These are phyloP conservation scores for Eucalyptus microcorys DNA, from an alignment of 345 rosid species.

Conservation along the genomic window DNA sequence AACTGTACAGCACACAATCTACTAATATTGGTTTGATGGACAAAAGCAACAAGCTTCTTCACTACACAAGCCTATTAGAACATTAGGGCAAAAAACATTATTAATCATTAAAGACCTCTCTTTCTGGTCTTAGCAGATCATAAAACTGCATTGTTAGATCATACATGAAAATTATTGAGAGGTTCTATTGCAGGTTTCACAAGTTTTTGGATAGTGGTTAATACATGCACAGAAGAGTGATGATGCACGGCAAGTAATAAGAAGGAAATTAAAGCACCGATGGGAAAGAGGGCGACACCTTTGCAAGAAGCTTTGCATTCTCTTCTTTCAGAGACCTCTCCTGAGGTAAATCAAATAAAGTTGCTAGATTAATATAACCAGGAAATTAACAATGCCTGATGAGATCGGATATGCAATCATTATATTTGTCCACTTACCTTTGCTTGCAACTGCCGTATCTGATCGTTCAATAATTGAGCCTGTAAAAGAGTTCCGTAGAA, in stretches of 20 bases:
- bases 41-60: background rate
- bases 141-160: background rate
- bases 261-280: background rate
- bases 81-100: background rate
- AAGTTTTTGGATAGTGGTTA: background rate
- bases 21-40: background rate
- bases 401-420: background rate
- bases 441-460: conserved; percentile 21
- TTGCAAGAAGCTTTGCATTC: conserved; percentile 12
- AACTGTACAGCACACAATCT: background rate
- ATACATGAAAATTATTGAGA: background rate
- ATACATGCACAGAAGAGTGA: background rate
- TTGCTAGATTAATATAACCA: background rate
- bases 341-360: conserved; percentile 6
- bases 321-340: conserved; percentile 31
- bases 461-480: conserved; percentile 26
- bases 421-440: conserved; percentile 4
- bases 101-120: background rate
- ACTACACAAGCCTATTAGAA: background rate
- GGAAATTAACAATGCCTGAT: background rate
- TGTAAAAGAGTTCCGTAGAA: background rate
- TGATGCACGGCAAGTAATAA: background rate
- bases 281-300: conserved; percentile 10
- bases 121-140: background rate
- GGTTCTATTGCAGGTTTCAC: background rate